Evolutionary conservation across 352 stramenopile genomes (phyloP).

Genomic region (Globisporangium barbulae): DNA sequence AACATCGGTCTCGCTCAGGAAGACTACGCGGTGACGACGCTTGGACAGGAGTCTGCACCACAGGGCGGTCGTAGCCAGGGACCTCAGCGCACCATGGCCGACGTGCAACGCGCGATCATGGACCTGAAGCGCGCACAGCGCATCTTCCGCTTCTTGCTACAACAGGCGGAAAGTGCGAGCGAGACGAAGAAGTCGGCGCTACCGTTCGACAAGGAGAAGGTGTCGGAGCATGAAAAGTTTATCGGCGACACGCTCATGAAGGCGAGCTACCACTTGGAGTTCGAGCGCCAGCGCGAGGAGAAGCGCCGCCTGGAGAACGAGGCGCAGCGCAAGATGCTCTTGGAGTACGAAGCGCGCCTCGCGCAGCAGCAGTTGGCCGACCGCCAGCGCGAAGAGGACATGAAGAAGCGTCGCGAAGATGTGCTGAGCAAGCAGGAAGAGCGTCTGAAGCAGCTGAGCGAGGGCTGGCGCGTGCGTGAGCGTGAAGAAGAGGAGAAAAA

Average conservation of each 20-base stretch:
- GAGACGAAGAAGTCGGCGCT: slow-evolving; percentile 68
- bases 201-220: slow-evolving; percentile 86
- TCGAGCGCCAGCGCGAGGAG: slow-evolving; percentile 84
- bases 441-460: slow-evolving; percentile 72
- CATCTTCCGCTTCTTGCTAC: slow-evolving; percentile 81
- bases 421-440: slow-evolving; percentile 83
- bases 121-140: slow-evolving; percentile 81
- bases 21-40: slow-evolving; percentile 82
- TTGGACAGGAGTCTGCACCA: slow-evolving; percentile 64
- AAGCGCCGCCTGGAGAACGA: slow-evolving; percentile 83
- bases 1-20: slow-evolving; percentile 84
- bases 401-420: slow-evolving; percentile 55
- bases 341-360: slow-evolving; percentile 79
- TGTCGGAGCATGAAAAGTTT: slow-evolving; percentile 86
- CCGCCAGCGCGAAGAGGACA: slow-evolving; percentile 50
- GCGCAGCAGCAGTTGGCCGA: slow-evolving; percentile 59
- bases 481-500: slow-evolving; percentile 84
- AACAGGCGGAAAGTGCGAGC: slow-evolving; percentile 49
- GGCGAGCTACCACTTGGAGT: slow-evolving; percentile 87
- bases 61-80: slow-evolving; percentile 29
- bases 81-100: slow-evolving; percentile 78
- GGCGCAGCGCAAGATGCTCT: slow-evolving; percentile 70
- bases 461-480: slow-evolving; percentile 82
- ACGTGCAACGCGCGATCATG: slow-evolving; percentile 86
- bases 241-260: slow-evolving; percentile 84